phyloP scores from a whole-genome alignment of 441 rosid species.

The Kokia cookei region DNA sequence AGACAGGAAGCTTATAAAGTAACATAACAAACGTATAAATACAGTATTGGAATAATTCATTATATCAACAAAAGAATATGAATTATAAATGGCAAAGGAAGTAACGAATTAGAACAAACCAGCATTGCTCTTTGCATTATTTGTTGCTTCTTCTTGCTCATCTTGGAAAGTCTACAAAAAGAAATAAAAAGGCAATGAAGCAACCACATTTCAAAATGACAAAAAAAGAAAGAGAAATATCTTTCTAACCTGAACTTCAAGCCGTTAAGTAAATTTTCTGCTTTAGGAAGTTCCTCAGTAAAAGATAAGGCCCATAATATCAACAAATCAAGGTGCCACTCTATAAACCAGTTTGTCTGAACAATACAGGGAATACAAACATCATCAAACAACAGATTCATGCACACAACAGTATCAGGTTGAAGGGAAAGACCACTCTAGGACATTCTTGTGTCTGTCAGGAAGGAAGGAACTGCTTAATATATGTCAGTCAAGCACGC shows the following conservation, averaged over 20 bases:
- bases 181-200: conserved; percentile 4
- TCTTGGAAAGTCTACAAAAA: conserved; percentile 34
- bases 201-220: neutral
- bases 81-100: conserved; percentile 3
- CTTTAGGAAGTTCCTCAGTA: conserved; percentile 52
- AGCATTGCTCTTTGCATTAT: conserved; percentile 57
- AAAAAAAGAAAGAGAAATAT: conserved; percentile 1
- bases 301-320: conserved; percentile 72
- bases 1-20: neutral
- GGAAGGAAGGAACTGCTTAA: neutral
- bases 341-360: conserved; percentile 72
- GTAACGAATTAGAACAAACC: conserved; percentile 35
- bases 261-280: conserved; percentile 60
- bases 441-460: neutral
- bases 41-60: neutral
- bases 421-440: neutral
- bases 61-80: neutral
- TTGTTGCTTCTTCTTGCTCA: conserved; percentile 72
- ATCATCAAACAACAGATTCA: conserved; percentile 1
- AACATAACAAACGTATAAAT: neutral
- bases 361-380: neutral
- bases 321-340: conserved; percentile 81
- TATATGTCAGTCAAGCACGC: neutral
- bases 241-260: conserved; percentile 55
- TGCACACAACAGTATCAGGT: neutral